Percentiles rank a stretch among this genome's conserved stretches.
Conservation (phyloP, 768 basidiomycete species). For the Leucosporidium yakuticum region DNA sequence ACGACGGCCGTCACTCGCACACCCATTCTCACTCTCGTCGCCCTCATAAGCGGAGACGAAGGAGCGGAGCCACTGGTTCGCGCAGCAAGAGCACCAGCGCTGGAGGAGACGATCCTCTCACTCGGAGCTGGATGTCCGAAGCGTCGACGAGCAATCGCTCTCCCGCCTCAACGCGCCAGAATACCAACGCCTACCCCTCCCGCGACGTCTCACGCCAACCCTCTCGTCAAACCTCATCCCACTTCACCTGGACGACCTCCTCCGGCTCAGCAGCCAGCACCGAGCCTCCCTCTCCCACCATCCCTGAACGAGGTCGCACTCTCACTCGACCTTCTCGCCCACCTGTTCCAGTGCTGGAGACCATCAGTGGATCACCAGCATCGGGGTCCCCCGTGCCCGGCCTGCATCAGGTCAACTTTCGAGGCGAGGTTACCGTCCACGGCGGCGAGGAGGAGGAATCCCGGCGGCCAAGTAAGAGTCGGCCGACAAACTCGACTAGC, state of each 20-base stretch:
- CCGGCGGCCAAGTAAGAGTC: not conserved
- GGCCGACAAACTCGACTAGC: conserved; percentile 21
- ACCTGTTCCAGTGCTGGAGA: conserved; percentile 14
- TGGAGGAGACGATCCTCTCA: conserved; percentile 5
- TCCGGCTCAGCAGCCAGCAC: not conserved
- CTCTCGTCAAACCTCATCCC: not conserved
- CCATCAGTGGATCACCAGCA: conserved; percentile 26
- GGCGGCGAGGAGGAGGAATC: not conserved
- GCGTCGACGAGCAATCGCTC: not conserved
- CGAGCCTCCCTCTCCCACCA: conserved; percentile 22
- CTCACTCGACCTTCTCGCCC: conserved; percentile 7
- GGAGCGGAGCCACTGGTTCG: not conserved
- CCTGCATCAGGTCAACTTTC: not conserved
- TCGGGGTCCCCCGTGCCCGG: not conserved
- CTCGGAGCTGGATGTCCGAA: conserved; percentile 25
- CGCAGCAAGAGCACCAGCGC: not conserved
- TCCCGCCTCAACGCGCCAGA: not conserved
- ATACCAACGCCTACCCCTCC: not conserved
- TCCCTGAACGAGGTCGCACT: conserved; percentile 25
- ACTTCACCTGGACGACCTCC: not conserved
- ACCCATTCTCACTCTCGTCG: not conserved
- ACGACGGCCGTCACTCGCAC: conserved; percentile 3
- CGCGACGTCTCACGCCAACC: not conserved
- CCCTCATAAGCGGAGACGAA: not conserved
- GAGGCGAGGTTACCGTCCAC: not conserved